A percentile compares a stretch with the other conserved stretches of the same genome.
Conservation (phyloP, 768 basidiomycete species). For the Lepiota brunneoincarnata region DNA sequence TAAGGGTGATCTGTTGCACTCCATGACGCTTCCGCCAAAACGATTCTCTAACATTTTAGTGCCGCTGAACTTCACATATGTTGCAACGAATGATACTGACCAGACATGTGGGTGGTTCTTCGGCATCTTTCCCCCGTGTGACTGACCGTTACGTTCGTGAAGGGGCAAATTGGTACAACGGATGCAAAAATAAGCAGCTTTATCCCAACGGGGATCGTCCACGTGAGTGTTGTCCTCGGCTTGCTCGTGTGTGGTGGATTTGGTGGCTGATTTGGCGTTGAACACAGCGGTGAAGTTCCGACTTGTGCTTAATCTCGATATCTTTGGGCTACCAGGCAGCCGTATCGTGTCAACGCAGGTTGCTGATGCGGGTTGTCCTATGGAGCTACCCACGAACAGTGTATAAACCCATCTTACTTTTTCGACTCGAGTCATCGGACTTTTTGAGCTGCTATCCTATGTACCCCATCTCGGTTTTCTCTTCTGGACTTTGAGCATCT, state of each 20-base stretch:
- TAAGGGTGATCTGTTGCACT: slow-evolving; percentile 55
- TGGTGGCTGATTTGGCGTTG: slow-evolving; percentile 8
- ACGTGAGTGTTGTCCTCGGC: slow-evolving; percentile 39
- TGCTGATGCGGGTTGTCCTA: slow-evolving; percentile 63
- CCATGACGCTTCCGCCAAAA: slow-evolving; percentile 62
- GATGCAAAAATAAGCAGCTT: slow-evolving; percentile 61
- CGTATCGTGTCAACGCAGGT: slow-evolving; percentile 55
- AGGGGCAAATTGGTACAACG: slow-evolving; percentile 79
- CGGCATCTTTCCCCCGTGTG: not conserved
- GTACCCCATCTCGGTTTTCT: not conserved
- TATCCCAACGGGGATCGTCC: slow-evolving; percentile 51
- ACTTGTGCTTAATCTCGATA: slow-evolving; percentile 62
- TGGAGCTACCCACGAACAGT: slow-evolving; percentile 56
- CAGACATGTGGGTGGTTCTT: slow-evolving; percentile 61
- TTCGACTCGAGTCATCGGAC: not conserved
- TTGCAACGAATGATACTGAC: slow-evolving; percentile 77
- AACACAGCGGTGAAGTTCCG: slow-evolving; percentile 57
- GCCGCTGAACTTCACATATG: slow-evolving; percentile 83
- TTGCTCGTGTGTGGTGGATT: not conserved
- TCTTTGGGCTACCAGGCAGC: slow-evolving; percentile 61
- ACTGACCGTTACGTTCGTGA: slow-evolving; percentile 3
- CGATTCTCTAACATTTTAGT: slow-evolving; percentile 60
- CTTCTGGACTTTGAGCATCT: not conserved
- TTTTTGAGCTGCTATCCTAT: no score
- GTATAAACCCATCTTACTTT: slow-evolving; percentile 30